phyloP scores from a whole-genome alignment of 208 protist species.

The Paratrypanosoma confusum region DNA sequence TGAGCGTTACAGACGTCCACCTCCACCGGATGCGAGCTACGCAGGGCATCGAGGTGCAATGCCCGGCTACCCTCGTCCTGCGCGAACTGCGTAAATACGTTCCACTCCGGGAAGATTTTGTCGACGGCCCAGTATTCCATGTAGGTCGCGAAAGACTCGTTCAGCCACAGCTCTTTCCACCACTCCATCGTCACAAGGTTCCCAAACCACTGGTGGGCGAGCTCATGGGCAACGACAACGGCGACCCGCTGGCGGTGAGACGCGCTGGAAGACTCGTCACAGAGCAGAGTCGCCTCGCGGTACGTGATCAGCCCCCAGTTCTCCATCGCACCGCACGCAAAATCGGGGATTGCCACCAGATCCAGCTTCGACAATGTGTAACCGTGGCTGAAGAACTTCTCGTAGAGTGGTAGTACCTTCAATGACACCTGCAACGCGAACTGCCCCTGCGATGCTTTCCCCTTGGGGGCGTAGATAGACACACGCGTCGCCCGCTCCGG shows the following conservation, averaged over 20 bases:
- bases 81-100: conserved; percentile 66
- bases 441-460: conserved; percentile 26
- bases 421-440: conserved; percentile 75
- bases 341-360: conserved; percentile 91
- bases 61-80: conserved; percentile 50
- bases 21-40: conserved; percentile 87
- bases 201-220: conserved; percentile 97
- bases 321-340: conserved; percentile 95
- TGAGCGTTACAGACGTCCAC: conserved; percentile 70
- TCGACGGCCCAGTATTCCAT: conserved; percentile 67
- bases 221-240: conserved; percentile 86
- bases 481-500: conserved; percentile 28
- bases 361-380: conserved; percentile 94
- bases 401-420: conserved; percentile 63
- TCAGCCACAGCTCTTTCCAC: conserved; percentile 98
- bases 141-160: conserved; percentile 94
- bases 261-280: conserved; percentile 28
- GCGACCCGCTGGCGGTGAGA: conserved; percentile 48
- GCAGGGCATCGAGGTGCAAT: conserved; percentile 69
- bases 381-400: conserved; percentile 67
- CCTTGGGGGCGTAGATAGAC: conserved; percentile 37
- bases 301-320: conserved; percentile 96
- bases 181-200: conserved; percentile 97
- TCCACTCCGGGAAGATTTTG: conserved; percentile 76
- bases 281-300: conserved; percentile 78